Conservation (phyloP, 73 alveolate species). For the Diophrys appendiculata region DNA sequence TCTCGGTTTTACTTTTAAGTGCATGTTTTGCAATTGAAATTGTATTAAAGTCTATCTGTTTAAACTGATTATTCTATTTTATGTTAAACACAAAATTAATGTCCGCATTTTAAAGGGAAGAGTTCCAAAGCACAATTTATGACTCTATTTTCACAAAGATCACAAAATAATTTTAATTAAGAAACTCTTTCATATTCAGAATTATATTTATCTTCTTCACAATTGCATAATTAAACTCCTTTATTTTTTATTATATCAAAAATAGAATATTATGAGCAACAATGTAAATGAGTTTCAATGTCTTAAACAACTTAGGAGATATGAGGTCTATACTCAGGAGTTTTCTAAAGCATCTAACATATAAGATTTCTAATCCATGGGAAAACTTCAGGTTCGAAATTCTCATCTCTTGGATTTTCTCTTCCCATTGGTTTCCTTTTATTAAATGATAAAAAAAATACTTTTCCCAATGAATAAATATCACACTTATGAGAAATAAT, state of each 20-base stretch:
- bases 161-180: neutral
- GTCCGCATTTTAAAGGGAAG: neutral
- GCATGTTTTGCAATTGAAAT: neutral
- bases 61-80: neutral
- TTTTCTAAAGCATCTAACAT: too few relatives aligned
- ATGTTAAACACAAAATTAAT: neutral
- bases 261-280: neutral
- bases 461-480: neutral
- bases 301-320: neutral
- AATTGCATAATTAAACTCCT: neutral
- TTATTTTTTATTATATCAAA: neutral
- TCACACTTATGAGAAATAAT: neutral
- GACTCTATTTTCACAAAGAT: neutral
- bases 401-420: too few relatives aligned
- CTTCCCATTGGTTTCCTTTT: neutral
- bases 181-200: neutral
- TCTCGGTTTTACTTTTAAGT: neutral
- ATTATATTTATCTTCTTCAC: neutral
- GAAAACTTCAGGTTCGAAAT: too few relatives aligned
- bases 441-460: neutral
- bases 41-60: neutral
- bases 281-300: neutral
- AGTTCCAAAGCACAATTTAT: neutral
- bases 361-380: too few relatives aligned
- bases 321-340: neutral